These are phyloP conservation scores for Claviceps paspali DNA, from an alignment of 2,329 filamentous ascomycete genomes.

Conservation along the genomic window DNA sequence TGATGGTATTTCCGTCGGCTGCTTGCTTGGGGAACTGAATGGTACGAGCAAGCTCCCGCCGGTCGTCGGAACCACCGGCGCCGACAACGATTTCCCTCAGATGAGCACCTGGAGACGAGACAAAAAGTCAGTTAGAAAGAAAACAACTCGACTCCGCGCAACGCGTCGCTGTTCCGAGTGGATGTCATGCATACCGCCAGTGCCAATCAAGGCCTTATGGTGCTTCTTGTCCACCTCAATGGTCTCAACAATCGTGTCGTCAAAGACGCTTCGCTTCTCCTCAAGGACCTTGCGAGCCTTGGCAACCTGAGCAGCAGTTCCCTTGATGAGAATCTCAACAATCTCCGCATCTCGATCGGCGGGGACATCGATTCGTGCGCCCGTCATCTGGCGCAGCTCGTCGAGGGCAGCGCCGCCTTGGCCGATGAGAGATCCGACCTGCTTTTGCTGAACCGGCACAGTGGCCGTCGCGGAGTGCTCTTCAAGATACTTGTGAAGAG, in stretches of 20 bases:
- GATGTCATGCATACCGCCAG: slow-evolving; percentile 52
- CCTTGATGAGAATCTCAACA: slow-evolving; percentile 83
- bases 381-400: slow-evolving; percentile 67
- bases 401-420: slow-evolving; percentile 84
- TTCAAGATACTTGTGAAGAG: slow-evolving; percentile 73
- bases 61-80: slow-evolving; percentile 80
- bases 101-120: slow-evolving; percentile 47
- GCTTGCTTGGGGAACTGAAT: slow-evolving; percentile 92
- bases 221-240: slow-evolving; percentile 90
- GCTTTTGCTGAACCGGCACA: slow-evolving; percentile 76
- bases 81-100: slow-evolving; percentile 75
- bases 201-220: slow-evolving; percentile 78
- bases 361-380: slow-evolving; percentile 84
- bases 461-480: slow-evolving; percentile 72
- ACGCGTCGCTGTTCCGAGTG: too few relatives aligned
- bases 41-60: slow-evolving; percentile 68
- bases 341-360: slow-evolving; percentile 58
- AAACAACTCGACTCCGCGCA: neutral
- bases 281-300: slow-evolving; percentile 83
- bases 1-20: slow-evolving; percentile 67
- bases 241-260: slow-evolving; percentile 72
- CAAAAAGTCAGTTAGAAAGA: slow-evolving; percentile 4
- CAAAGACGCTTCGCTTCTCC: slow-evolving; percentile 74
- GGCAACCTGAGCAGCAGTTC: slow-evolving; percentile 78
- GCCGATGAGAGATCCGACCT: slow-evolving; percentile 87